Evolutionary conservation across 208 protist genomes (phyloP), one percentile per base, ranked within the genome.

Genomic region (Plasmodiophora brassicae): DNA sequence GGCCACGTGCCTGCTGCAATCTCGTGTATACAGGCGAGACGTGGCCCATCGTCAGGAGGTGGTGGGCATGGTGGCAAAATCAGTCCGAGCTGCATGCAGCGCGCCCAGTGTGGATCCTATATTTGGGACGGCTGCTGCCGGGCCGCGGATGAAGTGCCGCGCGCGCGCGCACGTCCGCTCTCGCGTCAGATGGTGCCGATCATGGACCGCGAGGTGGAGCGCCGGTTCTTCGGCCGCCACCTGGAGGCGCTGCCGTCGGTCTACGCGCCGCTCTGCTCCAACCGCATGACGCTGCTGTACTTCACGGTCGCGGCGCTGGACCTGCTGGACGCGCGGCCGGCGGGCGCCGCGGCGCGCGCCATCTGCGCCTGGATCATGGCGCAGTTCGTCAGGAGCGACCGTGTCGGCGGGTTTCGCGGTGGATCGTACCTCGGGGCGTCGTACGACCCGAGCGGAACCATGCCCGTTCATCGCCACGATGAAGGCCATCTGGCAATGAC

Each of bases 341-440:
- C 32, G 20, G 65, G n/a, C 14, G n/a, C 32, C 5, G n/a, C 5
- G 5, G 5, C 65, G 10, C 14, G 41, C n/a, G 14, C 14, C 5
- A 38, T 5, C n/a, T 5, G 5, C n/a, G 65, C 32, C 10, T 78
- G 65, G 65, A 38, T 78, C 41, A 14, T 78, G 5, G 32, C 32
- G 32, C 65, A 78, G 65, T n/a, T n/a, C n/a, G n/a, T n/a, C n/a
- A n/a, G n/a, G 32, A 78, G n/a, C 32, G 65, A 78, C 65, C 65
- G n/a, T 5, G 32, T 36, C 5, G 65, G 65, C 5, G 65, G 65
- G 5, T 78, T 78, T 78, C 65, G 65, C 20, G 65, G 65, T 38
- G 65, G 65, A 78, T 78, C 65, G 20, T 78, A 38, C 32, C 65
- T 78, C 5, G 65, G 65, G 10, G 14, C 41, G 20, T 5, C 5